Base-by-base conservation (phyloP, 2,329 filamentous ascomycete species). In the Stagonosporopsis chrysanthemi region DNA sequence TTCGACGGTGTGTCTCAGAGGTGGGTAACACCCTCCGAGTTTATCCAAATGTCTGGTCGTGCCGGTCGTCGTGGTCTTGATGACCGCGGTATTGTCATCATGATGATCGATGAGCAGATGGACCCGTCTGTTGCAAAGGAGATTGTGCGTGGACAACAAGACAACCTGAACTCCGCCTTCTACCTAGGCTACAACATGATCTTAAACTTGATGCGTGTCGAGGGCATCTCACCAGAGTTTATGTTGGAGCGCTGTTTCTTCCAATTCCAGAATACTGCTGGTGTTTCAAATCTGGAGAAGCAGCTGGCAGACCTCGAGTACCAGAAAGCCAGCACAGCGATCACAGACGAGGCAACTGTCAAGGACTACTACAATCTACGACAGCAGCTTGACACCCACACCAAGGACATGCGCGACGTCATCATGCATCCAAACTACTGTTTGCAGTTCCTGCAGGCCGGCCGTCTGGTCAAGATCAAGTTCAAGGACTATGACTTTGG, bases 131-230 rank as follows among this genome's bases (percentile, higher is more conserved):
- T 90, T n/a, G 94, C 95, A 39, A 96, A 96, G 78, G 89, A 91
- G 63, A 97, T 99, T 67, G 95, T 99, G 12, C 92, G 95, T 50
- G 95, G 95, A 65, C 90, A 97, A 72, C 95, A 99, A 76, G 96
- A 99, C 77, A 92, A 93, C 66, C 87, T 99, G 28, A 98, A 98
- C 78, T 98, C 95, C 3, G 95, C 95, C 1, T 99, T 99, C 79
- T 91, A 99, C 75, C 84, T 99, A 15, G 93, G 95, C 29, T 99
- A 99, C 83, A 99, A 99, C 80, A 99, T 99, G 95, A 91, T 99
- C 72, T 83, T 99, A 56, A 99, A 99, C 73, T 80, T 99, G 60
- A 89, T 98, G 77, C 86, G 95, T 78, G 94, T 99, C n/a, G 95
- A 99, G 75, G 94, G 92, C n/a, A 96, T 99, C 47, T 98, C 93